Base-by-base conservation (phyloP, 768 basidiomycete genomes). In the Auriscalpium microsporum region DNA sequence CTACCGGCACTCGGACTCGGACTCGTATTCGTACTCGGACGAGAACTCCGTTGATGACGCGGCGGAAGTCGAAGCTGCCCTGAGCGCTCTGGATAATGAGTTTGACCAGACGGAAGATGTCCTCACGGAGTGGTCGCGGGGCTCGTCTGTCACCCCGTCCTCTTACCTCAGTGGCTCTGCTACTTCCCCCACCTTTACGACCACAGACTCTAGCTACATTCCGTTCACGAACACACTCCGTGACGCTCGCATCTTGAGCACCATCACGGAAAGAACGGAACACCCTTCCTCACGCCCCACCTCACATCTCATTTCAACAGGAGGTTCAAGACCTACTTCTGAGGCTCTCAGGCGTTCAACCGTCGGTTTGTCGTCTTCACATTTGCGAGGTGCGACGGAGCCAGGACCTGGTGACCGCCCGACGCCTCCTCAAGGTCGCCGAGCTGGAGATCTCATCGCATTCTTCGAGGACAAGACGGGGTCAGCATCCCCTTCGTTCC, bases 251-350 rank as follows among this genome's bases (percentile, higher is more conserved):
- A 66, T 75, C 36, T 74, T 91, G 17, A 91, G 89, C 64, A 84
- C 79, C 2, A 92, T 92, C 56, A 80, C 87, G 3, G 90, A 92
- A 66, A 78, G 76, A 47, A 89, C 86, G 1, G 90, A 92, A 69
- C 81, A 86, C 35, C 72, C 74, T 2, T 69, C 71, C 0, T 78
- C 86, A 0, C 81, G 87, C 33, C 87, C 87, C 0, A 63, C 67
- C 6, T 79, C 79, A 4, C 65, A 71, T 54, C 67, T 64, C 5
- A 62, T 61, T 42, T 64, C 68, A 1, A 64, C 57, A 4, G 63
- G 58, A 63, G 42, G 63, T 57, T 61, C 56, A 56, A 65, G 55
- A 52, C 72, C 78, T 48, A 45, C 56, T 58, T 53, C 74, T 70
- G 71, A 35, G 50, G 73, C 68, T 19, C 67, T 72, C 46, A 74